These are phyloP conservation scores for Flaveria linearis DNA, from an alignment of 129 eudicot genomes.

Conservation along the genomic window DNA sequence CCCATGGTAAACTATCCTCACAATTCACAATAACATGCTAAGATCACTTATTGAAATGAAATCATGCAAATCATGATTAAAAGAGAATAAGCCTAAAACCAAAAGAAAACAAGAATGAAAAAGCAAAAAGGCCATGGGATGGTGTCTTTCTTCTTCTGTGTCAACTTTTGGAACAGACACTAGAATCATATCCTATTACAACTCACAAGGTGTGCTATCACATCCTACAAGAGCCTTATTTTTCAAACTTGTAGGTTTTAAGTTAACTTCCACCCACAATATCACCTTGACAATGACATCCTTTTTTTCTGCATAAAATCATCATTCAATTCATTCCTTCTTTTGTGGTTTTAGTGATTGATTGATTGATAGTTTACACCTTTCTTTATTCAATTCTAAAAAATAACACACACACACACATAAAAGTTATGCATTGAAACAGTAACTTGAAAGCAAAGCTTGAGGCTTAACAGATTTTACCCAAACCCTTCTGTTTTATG, in stretches of 20 bases:
- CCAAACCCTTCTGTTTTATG: constrained; percentile 16
- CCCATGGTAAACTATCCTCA: neutral
- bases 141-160: constrained; percentile 22
- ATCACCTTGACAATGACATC: constrained; percentile 31
- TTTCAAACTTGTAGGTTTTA: constrained; percentile 35
- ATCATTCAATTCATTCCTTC: constrained; percentile 25
- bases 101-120: constrained; percentile 41
- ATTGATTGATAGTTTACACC: constrained; percentile 31
- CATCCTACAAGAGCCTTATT: constrained; percentile 36
- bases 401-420: constrained; percentile 11
- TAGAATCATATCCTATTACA: constrained; percentile 17
- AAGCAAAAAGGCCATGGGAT: constrained; percentile 25
- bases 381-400: constrained; percentile 18
- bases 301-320: constrained; percentile 25
- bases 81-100: constrained; percentile 29
- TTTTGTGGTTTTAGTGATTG: constrained; percentile 13
- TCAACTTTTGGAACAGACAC: constrained; percentile 31
- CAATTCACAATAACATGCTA: constrained; percentile 3
- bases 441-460: constrained; percentile 61
- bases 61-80: constrained; percentile 27
- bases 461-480: constrained; percentile 21
- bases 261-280: constrained; percentile 41
- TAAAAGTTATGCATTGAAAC: neutral
- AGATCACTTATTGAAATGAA: constrained; percentile 14
- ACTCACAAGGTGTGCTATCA: constrained; percentile 33